Evolutionary conservation across 768 basidiomycete species (phyloP), one percentile per base, ranked within the genome.

Genomic region (Strobilomyces confusus): DNA sequence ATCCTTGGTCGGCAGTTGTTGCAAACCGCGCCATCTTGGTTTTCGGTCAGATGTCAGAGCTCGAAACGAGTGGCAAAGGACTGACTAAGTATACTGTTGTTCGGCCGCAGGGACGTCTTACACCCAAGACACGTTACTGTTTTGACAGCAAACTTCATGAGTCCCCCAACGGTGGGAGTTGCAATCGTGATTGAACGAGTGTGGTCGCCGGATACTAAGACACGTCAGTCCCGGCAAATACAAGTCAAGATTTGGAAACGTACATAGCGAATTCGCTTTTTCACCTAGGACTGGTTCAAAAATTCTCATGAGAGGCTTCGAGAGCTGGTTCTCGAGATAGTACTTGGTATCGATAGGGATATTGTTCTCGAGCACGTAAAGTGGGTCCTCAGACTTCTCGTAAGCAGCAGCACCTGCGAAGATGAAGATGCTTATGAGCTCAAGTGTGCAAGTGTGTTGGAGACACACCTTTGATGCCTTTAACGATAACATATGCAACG

Each of bases 131-230:
- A 99, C 2, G 92, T 99, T 4, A 89, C 83, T 0, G 90, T 95
- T 73, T 94, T 95, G 26, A 98, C 93, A 0, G 95, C 94, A 63
- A 98, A 99, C 69, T 95, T 98, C 97, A 99, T 99, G 49, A 99
- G 71, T 23, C 97, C 97, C 17, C 97, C 97, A 11, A 93, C 83
- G 0, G 92, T 95, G 0, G 97, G 97, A 1, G 97, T 98, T 5
- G 95, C 94, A 47, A 98, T 98, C 58, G 93, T 86, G 44, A 99
- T 97, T 0, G 93, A 85, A 29, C 97, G 79, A 3, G 97, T 98
- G 64, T 99, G 97, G 60, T 95, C 94, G 3, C 97, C 97, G 23
- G 92, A 87, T 44, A 99, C 95, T 98, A 59, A 17, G 37, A 33
- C 19, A 45, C 26, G 42, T 54, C 45, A 54, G 48, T 56, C 33